Evolutionary conservation across 345 rosid genomes (phyloP).

Genomic region (Citrus reticulata): DNA sequence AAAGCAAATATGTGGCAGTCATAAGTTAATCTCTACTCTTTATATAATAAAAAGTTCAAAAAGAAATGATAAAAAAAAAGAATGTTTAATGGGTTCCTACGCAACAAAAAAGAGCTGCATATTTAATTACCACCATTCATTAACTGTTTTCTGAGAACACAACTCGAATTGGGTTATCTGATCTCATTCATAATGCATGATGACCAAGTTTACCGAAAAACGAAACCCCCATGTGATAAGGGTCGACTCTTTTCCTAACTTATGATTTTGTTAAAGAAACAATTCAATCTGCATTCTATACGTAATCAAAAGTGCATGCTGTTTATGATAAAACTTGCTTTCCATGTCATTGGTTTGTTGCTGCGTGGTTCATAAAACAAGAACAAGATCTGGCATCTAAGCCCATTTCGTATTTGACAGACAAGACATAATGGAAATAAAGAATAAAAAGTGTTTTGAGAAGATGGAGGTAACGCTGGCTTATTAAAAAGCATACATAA

Average conservation of each 20-base stretch:
- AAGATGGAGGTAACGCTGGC: background rate
- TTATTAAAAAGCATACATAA: background rate
- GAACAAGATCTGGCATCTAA: background rate
- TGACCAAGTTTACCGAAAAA: background rate
- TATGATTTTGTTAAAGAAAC: background rate
- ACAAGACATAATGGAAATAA: background rate
- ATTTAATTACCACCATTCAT: background rate
- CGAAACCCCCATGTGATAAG: background rate
- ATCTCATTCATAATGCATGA: constrained; percentile 2
- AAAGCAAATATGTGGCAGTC: no score
- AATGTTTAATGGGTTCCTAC: constrained; percentile 3
- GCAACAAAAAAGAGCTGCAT: background rate
- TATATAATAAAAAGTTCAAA: background rate
- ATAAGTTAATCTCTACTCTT: background rate
- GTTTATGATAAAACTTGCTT: background rate
- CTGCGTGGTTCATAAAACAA: background rate
- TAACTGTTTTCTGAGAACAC: background rate
- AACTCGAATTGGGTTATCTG: background rate
- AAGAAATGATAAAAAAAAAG: background rate
- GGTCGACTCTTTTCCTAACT: constrained; percentile 1
- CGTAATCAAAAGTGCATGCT: background rate
- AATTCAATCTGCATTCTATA: no score
- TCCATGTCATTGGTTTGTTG: background rate
- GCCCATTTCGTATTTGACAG: background rate
- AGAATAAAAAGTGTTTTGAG: background rate